Conservation (phyloP, 257 asterid species). For the Datura wrightii region DNA sequence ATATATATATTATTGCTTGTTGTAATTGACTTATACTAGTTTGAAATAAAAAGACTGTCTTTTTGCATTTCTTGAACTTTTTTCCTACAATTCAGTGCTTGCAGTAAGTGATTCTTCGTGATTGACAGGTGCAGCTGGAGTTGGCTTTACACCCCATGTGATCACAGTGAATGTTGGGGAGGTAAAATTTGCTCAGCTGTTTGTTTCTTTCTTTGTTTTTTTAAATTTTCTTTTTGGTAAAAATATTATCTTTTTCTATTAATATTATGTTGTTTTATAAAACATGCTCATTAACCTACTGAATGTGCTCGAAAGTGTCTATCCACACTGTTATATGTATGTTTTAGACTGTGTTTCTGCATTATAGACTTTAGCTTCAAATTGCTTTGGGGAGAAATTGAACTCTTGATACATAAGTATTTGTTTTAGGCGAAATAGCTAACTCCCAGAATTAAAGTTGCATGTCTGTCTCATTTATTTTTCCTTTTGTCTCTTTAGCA, state of each 20-base stretch:
- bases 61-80: conserved; percentile 5
- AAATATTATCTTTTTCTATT: neutral
- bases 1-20: neutral
- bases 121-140: conserved; percentile 51
- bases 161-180: conserved; percentile 57
- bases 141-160: conserved; percentile 62
- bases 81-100: neutral
- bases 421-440: neutral
- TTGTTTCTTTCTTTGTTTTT: neutral
- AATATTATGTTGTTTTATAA: neutral
- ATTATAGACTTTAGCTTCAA: neutral
- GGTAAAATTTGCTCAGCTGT: conserved; percentile 38
- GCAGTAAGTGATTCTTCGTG: conserved; percentile 9
- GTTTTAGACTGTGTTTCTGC: neutral
- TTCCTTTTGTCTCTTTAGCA: neutral
- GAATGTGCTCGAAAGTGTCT: neutral
- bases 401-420: neutral
- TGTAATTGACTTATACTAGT: neutral
- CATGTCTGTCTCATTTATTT: neutral
- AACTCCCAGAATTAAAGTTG: neutral
- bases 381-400: neutral
- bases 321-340: neutral
- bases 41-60: neutral
- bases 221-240: neutral
- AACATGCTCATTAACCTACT: neutral